Evolutionary conservation across 176 grass and related monocot species (phyloP), one percentile per base, ranked within the genome.

Genomic region (Eragrostis curvula): DNA sequence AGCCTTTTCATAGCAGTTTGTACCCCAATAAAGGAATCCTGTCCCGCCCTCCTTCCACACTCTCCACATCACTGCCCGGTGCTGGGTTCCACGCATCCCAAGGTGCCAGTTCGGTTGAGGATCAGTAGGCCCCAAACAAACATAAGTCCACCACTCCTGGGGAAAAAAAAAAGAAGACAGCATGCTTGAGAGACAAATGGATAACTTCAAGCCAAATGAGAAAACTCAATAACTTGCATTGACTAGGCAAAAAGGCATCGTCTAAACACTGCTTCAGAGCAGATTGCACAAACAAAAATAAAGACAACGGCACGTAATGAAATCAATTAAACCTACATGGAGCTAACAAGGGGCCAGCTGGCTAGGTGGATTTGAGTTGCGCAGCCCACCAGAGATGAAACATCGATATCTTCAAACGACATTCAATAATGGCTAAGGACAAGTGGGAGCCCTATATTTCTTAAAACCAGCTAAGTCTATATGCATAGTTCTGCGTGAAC

Each of bases 131-230:
- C 96, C 96, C 93, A 96, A 83, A 86, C 96, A 99, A 74, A 99
- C 89, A 92, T 99, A 96, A 81, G 93, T 99, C 96, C 96, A 99
- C 96, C 96, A 99, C 57, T 99, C 96, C 96, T 96, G 67, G 32
- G 32, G 5, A 45, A 70, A 58, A 14, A 75, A 66, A 15, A 45
- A 12, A 73, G 28, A 70, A 32, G 39, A 53, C 29, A 63, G 30
- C 47, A 68, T 66, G 79, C 6, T 56, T 32, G 15, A 85, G 45
- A 70, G 66, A 23, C 0, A 47, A 87, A 57, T 29, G 27, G 24
- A 66, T 21, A 78, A 73, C 29, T 65, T 48, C 17, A 72, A 15
- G 52, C 32, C 68, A 25, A 28, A 74, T 75, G 41, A 68, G 17
- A 84, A 66, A 79, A 52, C 12, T 13, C 23, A 75, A 77, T 36